phyloP scores from a whole-genome alignment of 1,139 yeast genomes.

The Nakaseomyces sp. region DNA sequence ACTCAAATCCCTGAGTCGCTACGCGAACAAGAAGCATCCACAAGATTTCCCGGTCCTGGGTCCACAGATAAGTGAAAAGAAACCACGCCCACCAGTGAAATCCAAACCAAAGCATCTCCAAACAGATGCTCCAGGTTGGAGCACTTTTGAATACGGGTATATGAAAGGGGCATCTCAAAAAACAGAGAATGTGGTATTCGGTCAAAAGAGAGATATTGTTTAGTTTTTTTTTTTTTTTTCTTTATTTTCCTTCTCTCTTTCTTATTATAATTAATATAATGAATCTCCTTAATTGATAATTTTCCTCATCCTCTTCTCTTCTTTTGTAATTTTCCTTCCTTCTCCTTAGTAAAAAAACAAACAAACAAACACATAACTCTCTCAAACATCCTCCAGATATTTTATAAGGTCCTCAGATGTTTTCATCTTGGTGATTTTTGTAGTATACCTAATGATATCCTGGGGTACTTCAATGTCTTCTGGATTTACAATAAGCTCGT shows the following conservation, averaged over 20 bases:
- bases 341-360: no score
- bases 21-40: slow-evolving; percentile 42
- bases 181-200: slow-evolving; percentile 44
- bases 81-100: slow-evolving; percentile 33
- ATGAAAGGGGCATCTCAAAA: slow-evolving; percentile 48
- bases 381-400: not conserved
- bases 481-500: slow-evolving; percentile 29
- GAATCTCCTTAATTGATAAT: no score
- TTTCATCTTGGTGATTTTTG: slow-evolving; percentile 19
- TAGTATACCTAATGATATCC: slow-evolving; percentile 27
- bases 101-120: slow-evolving; percentile 28
- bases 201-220: slow-evolving; percentile 39
- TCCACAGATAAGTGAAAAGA: slow-evolving; percentile 37
- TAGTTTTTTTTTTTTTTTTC: no score
- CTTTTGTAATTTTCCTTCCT: no score
- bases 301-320: no score
- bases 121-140: slow-evolving; percentile 39
- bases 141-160: slow-evolving; percentile 50
- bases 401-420: not conserved
- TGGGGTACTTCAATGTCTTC: slow-evolving; percentile 31
- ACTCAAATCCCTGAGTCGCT: slow-evolving; percentile 62
- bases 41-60: slow-evolving; percentile 41
- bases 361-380: no score
- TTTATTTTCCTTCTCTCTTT: no score
- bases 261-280: no score